Evolutionary conservation across 305 asterid species (phyloP).

Genomic region (Rubia peregrina): DNA sequence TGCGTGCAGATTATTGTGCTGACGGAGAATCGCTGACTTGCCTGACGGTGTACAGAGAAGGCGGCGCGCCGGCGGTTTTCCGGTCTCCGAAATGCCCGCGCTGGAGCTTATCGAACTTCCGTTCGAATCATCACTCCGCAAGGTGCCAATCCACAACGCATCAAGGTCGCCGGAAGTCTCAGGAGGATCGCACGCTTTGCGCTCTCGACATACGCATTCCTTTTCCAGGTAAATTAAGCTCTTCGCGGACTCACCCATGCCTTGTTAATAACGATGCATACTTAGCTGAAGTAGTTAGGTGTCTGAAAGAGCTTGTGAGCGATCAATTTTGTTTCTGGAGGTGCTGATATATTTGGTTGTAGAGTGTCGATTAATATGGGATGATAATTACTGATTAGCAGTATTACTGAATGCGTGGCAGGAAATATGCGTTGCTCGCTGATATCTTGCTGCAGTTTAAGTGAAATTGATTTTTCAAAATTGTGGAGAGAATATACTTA

Average conservation of each 20-base stretch:
- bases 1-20: slow-evolving; percentile 23
- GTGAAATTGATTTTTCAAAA: not conserved
- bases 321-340: not conserved
- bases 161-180: slow-evolving; percentile 80
- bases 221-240: slow-evolving; percentile 52
- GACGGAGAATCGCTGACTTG: slow-evolving; percentile 73
- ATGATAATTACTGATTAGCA: not conserved
- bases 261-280: not conserved
- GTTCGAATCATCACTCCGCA: slow-evolving; percentile 30
- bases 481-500: not conserved
- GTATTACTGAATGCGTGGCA: not conserved
- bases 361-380: not conserved
- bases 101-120: slow-evolving; percentile 60
- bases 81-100: slow-evolving; percentile 96
- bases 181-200: slow-evolving; percentile 85
- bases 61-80: slow-evolving; percentile 95
- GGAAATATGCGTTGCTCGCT: not conserved
- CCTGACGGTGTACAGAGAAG: slow-evolving; percentile 74
- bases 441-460: not conserved
- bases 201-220: slow-evolving; percentile 70
- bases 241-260: not conserved
- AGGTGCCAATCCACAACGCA: slow-evolving; percentile 65
- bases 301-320: not conserved
- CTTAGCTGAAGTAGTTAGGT: not conserved
- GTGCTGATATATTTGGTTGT: not conserved